These are phyloP conservation scores for Tricholoma sp. DNA, from an alignment of 768 basidiomycete species.

Conservation along the genomic window DNA sequence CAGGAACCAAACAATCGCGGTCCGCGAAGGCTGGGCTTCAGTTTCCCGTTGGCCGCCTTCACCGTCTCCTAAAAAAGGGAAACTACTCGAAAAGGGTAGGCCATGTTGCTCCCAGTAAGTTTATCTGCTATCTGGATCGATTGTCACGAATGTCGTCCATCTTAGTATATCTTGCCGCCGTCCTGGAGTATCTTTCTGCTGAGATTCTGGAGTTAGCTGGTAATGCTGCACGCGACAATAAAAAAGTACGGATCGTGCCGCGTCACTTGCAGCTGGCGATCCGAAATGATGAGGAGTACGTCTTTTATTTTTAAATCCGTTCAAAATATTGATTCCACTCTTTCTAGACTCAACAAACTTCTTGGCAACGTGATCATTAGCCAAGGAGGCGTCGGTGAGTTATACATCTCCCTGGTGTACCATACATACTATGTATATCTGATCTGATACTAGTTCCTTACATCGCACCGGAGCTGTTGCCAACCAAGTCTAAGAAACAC, in stretches of 20 bases:
- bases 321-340: neutral
- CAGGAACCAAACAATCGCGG: slow-evolving; percentile 58
- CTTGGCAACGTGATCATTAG: slow-evolving; percentile 63
- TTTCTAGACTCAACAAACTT: slow-evolving; percentile 47
- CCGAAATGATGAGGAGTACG: slow-evolving; percentile 68
- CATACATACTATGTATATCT: neutral
- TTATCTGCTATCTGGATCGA: neutral
- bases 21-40: slow-evolving; percentile 61
- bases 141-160: neutral
- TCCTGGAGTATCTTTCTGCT: slow-evolving; percentile 82
- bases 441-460: slow-evolving; percentile 13
- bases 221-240: slow-evolving; percentile 73
- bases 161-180: slow-evolving; percentile 77
- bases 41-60: slow-evolving; percentile 83
- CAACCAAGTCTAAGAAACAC: slow-evolving; percentile 1
- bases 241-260: slow-evolving; percentile 81
- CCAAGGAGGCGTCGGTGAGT: slow-evolving; percentile 71
- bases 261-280: slow-evolving; percentile 80
- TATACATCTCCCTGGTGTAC: slow-evolving; percentile 35
- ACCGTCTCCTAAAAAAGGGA: slow-evolving; percentile 68
- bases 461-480: slow-evolving; percentile 17
- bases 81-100: slow-evolving; percentile 72
- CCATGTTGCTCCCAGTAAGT: slow-evolving; percentile 60
- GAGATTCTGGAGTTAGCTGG: slow-evolving; percentile 87
- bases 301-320: neutral